Conservation (phyloP, 23 red algal genomes). For the Cyanidiococcus yangmingshanensis region DNA sequence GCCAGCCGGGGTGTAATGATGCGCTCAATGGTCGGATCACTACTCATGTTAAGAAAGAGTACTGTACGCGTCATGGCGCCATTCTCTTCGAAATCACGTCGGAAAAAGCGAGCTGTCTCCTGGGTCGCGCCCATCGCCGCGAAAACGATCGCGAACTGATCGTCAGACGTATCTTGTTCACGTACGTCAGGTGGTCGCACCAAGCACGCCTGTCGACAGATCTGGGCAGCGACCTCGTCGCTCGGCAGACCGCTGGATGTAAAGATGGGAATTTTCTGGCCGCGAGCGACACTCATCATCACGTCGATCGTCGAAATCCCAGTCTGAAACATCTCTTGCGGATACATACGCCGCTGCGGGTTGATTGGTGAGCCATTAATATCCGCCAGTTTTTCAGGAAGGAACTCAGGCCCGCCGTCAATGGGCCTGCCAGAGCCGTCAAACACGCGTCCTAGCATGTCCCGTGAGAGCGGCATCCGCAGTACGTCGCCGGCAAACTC, state of each 20-base stretch:
- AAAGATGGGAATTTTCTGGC: conserved; percentile 98
- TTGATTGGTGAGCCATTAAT: conserved; percentile 86
- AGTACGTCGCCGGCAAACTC: conserved; percentile 94
- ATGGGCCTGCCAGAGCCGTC: conserved; percentile 96
- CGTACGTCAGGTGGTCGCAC: conserved; percentile 9
- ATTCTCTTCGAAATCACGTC: conserved; percentile 96
- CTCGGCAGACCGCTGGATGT: conserved; percentile 81
- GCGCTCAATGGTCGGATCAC: conserved; percentile 97
- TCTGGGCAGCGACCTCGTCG: conserved; percentile 96
- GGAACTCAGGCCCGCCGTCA: conserved; percentile 72
- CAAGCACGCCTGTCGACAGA: conserved; percentile 86
- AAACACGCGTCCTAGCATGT: conserved; percentile 98
- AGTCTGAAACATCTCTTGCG: conserved; percentile 95
- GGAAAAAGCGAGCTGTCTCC: conserved; percentile 96
- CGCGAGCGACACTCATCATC: conserved; percentile 91
- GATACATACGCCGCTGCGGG: conserved; percentile 80
- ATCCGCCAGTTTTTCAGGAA: conserved; percentile 82
- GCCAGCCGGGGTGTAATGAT: conserved; percentile 96
- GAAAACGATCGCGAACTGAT: conserved; percentile 97
- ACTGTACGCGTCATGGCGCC: conserved; percentile 80
- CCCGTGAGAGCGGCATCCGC: conserved; percentile 74
- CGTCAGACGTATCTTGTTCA: not conserved
- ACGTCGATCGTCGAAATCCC: conserved; percentile 98
- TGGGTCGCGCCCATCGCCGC: conserved; percentile 98
- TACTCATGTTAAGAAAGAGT: conserved; percentile 94